Percentiles rank a stretch among this genome's conserved stretches.
Conservation (phyloP, 768 basidiomycete species). For the Glaciozyma martinii region DNA sequence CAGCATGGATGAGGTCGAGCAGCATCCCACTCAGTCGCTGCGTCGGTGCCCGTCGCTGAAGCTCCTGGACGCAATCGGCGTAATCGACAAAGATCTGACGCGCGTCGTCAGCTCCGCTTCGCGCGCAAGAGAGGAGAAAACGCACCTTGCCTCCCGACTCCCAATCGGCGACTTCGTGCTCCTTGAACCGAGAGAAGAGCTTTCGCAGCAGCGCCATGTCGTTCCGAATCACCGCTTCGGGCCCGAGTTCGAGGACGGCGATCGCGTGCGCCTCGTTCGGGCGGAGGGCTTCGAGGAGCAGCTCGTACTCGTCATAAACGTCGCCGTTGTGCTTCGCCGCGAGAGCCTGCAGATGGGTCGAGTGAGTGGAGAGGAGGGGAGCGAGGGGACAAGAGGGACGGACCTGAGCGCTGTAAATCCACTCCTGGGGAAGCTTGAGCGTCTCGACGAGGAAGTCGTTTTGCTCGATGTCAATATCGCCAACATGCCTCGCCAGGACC, state of each 20-base stretch:
- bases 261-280: conserved; percentile 71
- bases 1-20: conserved; percentile 58
- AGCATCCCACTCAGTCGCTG: conserved; percentile 66
- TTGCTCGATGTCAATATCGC: conserved; percentile 31
- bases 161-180: conserved; percentile 61
- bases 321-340: conserved; percentile 55
- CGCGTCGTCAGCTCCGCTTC: conserved; percentile 41
- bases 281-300: conserved; percentile 60
- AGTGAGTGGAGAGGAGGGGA: conserved; percentile 5
- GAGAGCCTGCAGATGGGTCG: conserved; percentile 49
- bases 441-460: conserved; percentile 49
- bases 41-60: conserved; percentile 74
- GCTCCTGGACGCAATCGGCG: conserved; percentile 65
- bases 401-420: conserved; percentile 88
- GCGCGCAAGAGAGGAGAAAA: background rate
- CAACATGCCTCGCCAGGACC: conserved; percentile 54
- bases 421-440: conserved; percentile 68
- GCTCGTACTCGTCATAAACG: conserved; percentile 64
- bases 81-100: conserved; percentile 83
- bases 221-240: conserved; percentile 68
- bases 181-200: conserved; percentile 61
- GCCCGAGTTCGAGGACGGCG: conserved; percentile 74
- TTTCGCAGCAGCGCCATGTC: conserved; percentile 56
- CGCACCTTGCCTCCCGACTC: conserved; percentile 69
- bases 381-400: conserved; percentile 13